Evolutionary conservation across 2,329 filamentous ascomycete genomes (phyloP), one percentile per base, ranked within the genome.

Genomic region (Aspergillus sp.): DNA sequence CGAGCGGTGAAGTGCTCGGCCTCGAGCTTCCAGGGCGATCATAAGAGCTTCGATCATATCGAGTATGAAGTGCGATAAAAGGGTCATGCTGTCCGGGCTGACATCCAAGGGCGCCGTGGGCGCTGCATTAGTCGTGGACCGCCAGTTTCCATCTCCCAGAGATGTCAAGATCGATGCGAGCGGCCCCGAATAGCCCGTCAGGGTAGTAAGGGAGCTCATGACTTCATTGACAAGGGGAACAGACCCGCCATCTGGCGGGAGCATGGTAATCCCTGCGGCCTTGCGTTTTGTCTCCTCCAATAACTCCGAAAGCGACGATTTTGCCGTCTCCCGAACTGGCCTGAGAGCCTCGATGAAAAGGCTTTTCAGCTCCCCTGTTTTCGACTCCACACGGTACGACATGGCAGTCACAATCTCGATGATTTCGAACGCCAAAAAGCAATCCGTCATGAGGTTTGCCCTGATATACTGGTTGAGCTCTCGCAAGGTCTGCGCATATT

Each of bases 391-490:
- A 41, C 89, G 88, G 58, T 88, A 88, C 2, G 92, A 92, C 51
- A 96, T 83, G 11, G 84, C 85, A 0, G 91, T 90, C 50, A 98
- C 87, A 62, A 97, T 91, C 70, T 96, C 94, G 32, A 96, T 91
- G 32, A 98, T 91, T 73, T 99, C 95, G 74, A 96, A 99, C 7
- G 92, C 92, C 52, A 99, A 84, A 74, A 91, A 98, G 76, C 94
- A 98, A 75, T 99, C 95, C 0, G 92, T 96, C 66, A 88, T 86
- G 41, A 97, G 80, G 71, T 97, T 93, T 42, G 85, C 81, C 72
- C 93, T 92, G 76, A 98, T 92, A 71, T 97, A 93, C 53, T 86
- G 84, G 74, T 98, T 97, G 32, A 99, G 83, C 70, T 98, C 94
- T 27, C 90, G 87, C 57, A 98, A 77, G 0, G 95, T 97, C 67